A percentile compares a stretch with the other conserved stretches of the same genome.
phyloP scores from a whole-genome alignment of 129 eudicot genomes.

The Flaveria ramosissima region DNA sequence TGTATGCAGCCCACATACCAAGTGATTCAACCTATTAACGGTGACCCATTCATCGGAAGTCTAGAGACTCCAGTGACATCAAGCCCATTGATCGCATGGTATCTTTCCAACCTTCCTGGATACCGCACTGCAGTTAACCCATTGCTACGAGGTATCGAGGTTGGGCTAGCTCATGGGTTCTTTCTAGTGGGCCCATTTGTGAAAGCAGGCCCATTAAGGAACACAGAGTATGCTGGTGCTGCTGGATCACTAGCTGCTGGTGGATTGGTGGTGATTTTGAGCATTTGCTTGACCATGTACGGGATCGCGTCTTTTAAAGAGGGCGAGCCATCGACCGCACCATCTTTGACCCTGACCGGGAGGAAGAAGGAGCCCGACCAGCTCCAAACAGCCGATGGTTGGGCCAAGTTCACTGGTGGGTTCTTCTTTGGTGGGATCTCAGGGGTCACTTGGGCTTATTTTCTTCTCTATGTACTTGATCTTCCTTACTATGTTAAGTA shows the following conservation, averaged over 20 bases:
- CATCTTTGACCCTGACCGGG: conserved; percentile 83
- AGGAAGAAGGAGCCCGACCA: conserved; percentile 95
- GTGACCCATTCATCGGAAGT: conserved; percentile 98
- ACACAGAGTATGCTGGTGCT: conserved; percentile 79
- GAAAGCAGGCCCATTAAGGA: conserved; percentile 84
- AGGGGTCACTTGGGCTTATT: conserved; percentile 94
- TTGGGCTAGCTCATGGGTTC: conserved; percentile 92
- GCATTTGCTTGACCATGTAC: conserved; percentile 90
- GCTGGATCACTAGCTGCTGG: conserved; percentile 95
- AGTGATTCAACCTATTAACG: conserved; percentile 95
- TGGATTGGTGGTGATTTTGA: conserved; percentile 80
- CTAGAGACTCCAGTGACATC: conserved; percentile 98
- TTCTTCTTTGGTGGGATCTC: conserved; percentile 97
- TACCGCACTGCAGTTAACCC: conserved; percentile 97
- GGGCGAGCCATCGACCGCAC: conserved; percentile 93
- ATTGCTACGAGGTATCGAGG: conserved; percentile 84
- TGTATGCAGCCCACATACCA: conserved; percentile 80
- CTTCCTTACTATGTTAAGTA: conserved; percentile 93
- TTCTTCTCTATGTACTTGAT: conserved; percentile 80
- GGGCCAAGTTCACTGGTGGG: conserved; percentile 96
- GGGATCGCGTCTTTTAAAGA: conserved; percentile 92
- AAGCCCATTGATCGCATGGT: conserved; percentile 96
- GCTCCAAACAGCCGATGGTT: conserved; percentile 95
- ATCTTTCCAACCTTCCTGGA: conserved; percentile 95
- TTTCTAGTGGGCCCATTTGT: conserved; percentile 96